Evolutionary conservation across 371 early-diverging fungal species (phyloP), one percentile per base, ranked within the genome.

Genomic region (Smittium mucronatum): DNA sequence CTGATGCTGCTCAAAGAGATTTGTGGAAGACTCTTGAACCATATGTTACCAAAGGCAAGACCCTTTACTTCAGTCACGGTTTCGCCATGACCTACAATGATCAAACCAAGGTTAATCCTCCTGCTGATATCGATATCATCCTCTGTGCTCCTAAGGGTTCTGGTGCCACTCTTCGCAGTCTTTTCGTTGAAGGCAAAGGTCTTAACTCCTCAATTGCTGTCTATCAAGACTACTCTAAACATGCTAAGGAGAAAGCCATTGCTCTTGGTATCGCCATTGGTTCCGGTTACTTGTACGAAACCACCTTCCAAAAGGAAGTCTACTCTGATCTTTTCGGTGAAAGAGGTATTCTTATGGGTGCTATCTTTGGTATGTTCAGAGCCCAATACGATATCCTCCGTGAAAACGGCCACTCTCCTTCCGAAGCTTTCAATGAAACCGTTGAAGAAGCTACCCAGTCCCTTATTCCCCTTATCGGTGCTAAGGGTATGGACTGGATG

Each of bases 401-500:
- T 74, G 90, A 93, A 74, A 88, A 89, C 71, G 97, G 89, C 70
- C 97, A 97, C 88, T 84, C 91, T 47, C 97, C 97, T 68, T 94
- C 94, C 34, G 97, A 97, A 83, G 97, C 97, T 21, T 97, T 94
- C 87, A 97, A 97, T 83, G 97, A 97, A 82, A 97, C 97, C 73
- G 97, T 97, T 74, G 97, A 97, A 84, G 97, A 97, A 82, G 97
- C 95, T 68, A 97, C 97, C 17, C 95, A 97, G 82, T 94, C 94
- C 63, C 87, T 97, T 60, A 94, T 93, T 81, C 97, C 97, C 58
- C 86, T 97, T 79, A 91, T 97, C 75, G 94, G 93, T 78, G 92
- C 89, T 73, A 91, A 93, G 75, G 97, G 97, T 76, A 95, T 95
- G 95, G 95, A 93, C 83, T 95, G 94, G 94, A 90, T 91, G 92